Conservation (phyloP, 257 asterid genomes). For the Avicennia marina region DNA sequence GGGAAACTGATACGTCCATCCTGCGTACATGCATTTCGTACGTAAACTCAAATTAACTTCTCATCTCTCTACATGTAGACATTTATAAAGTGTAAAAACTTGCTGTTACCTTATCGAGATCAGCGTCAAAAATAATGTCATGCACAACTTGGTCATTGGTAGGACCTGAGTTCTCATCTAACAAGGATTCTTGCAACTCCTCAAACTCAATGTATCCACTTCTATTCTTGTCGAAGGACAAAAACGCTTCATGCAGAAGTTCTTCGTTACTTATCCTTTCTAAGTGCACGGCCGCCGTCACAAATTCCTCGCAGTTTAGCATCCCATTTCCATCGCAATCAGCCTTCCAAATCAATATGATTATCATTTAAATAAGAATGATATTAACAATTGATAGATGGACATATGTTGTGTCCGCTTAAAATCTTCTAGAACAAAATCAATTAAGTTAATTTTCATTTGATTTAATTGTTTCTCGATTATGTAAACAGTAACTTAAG, state of each 20-base stretch:
- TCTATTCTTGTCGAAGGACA: constrained; percentile 53
- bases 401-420: no score
- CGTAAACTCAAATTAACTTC: no score
- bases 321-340: constrained; percentile 69
- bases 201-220: constrained; percentile 78
- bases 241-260: constrained; percentile 52
- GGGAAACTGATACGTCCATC: constrained; percentile 75
- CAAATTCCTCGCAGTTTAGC: constrained; percentile 67
- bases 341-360: constrained; percentile 49
- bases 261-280: constrained; percentile 60
- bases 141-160: constrained; percentile 51
- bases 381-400: no score
- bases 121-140: constrained; percentile 77
- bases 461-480: no score
- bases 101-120: constrained; percentile 61
- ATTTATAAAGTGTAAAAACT: no score
- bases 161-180: constrained; percentile 47
- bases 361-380: no score
- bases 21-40: constrained; percentile 17
- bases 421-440: no score
- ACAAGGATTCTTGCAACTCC: constrained; percentile 56
- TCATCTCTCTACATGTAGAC: background rate
- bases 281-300: constrained; percentile 67
- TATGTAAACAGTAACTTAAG: no score
- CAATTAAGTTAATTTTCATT: no score